phyloP scores from a whole-genome alignment of 495 filamentous ascomycete genomes.

The Geoglossum glabrum region DNA sequence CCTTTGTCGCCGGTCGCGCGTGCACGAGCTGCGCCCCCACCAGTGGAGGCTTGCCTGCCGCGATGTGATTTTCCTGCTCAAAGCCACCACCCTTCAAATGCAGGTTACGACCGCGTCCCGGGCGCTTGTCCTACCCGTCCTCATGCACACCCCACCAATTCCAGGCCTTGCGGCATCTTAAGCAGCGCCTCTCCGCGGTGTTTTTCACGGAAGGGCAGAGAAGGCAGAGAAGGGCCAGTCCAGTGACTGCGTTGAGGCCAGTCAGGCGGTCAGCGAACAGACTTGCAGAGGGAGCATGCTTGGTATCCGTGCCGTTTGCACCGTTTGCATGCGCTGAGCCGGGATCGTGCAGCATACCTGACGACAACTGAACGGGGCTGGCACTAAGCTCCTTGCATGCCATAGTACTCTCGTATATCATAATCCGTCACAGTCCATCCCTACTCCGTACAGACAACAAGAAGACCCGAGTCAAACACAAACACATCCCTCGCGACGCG shows the following conservation, averaged over 20 bases:
- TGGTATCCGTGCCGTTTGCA: constrained; percentile 1
- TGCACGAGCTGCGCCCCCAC: not conserved
- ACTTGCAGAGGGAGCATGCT: not conserved
- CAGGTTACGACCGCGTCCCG: not conserved
- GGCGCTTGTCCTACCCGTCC: not conserved
- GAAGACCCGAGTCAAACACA: not conserved
- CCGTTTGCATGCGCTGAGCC: constrained; percentile 2
- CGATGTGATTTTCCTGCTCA: no score
- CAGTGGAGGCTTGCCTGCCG: not conserved
- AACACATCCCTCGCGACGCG: not conserved
- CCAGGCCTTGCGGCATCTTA: not conserved
- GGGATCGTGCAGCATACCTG: constrained; percentile 1
- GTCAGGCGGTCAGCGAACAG: not conserved
- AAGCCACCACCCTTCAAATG: not conserved
- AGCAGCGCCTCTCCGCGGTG: no score
- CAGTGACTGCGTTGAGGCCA: constrained; percentile 1
- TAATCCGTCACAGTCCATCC: not conserved
- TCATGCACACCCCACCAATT: constrained; percentile 2
- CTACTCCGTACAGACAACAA: not conserved
- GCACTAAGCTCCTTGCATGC: not conserved
- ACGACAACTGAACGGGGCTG: constrained; percentile 2
- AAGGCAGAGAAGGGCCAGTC: not conserved
- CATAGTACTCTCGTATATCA: not conserved
- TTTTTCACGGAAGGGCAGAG: not conserved
- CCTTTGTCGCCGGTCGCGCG: not conserved